Evolutionary conservation across 2,329 filamentous ascomycete species (phyloP), one percentile per base, ranked within the genome.

Genomic region (Hypoxylon sp.): DNA sequence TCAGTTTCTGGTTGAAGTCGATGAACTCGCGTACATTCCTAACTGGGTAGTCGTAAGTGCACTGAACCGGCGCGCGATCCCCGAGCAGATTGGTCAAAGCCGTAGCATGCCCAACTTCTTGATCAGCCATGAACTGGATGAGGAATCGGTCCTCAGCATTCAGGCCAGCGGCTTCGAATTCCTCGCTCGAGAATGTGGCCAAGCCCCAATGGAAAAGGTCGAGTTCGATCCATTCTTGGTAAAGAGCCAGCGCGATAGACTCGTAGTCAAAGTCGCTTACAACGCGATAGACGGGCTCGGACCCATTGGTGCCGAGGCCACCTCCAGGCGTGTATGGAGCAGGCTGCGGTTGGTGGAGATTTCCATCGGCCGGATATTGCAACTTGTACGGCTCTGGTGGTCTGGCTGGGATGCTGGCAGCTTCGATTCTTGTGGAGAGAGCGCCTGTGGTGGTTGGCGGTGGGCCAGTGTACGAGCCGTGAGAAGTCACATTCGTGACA

Each of bases 1-100:
- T 96, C n/a, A 96, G 81, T 80, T 94, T 94, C 81, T 95, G 92
- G 79, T 88, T 90, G 81, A 96, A 96, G 82, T 96, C 93, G 74
- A 96, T 84, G 76, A 89, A 95, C 79, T 96, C 92, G 59, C 85
- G 87, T 0, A 95, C 89, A 32, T 88, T 94, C 61, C 82, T 87
- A 76, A 89, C 92, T 1, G 93, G 93, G 77, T 96, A 96, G 81
- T 93, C 89, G 83, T 97, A 97, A 0, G 86, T 90, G 82, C 93
- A 96, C 77, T 93, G 91, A 58, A 85, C 84, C 0, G 92, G 92
- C 0, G 93, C 91, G 65, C 88, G 75, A 0, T 84, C 79, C 8
- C 93, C 93, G 1, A 96, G 88, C 80, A 96, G 92, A 81, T 94
- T 94, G 76, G 86, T 88, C 37, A 97, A 79, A 2, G 94, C 83